These are phyloP conservation scores for Cyclocybe cylindracea DNA, from an alignment of 768 basidiomycete genomes.

Conservation along the genomic window DNA sequence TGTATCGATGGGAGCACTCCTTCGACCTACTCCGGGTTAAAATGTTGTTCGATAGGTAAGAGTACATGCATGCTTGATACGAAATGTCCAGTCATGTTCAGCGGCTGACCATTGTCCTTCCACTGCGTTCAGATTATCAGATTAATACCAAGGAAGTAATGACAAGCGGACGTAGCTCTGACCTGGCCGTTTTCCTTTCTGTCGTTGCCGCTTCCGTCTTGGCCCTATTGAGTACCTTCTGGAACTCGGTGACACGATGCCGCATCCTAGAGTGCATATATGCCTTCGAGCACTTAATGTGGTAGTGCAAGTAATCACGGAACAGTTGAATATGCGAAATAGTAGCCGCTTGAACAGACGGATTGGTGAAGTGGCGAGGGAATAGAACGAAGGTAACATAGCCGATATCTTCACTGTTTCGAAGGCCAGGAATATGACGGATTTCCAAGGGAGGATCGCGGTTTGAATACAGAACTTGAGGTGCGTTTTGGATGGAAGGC, in stretches of 20 bases:
- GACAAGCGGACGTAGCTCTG: conserved; percentile 33
- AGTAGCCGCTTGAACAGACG: conserved; percentile 65
- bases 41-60: not conserved
- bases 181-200: conserved; percentile 90
- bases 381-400: conserved; percentile 98
- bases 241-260: conserved; percentile 91
- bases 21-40: not conserved
- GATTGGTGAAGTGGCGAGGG: conserved; percentile 89
- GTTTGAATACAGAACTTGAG: conserved; percentile 94
- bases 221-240: conserved; percentile 92
- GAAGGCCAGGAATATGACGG: conserved; percentile 78
- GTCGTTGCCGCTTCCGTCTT: conserved; percentile 85
- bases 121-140: conserved; percentile 34
- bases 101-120: conserved; percentile 57
- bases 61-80: conserved; percentile 9
- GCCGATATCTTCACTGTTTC: conserved; percentile 84
- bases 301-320: conserved; percentile 99
- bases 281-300: conserved; percentile 98
- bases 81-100: conserved; percentile 25
- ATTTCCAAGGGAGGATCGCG: conserved; percentile 98
- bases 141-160: not conserved
- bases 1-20: too few relatives aligned
- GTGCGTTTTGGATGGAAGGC: conserved; percentile 93
- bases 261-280: conserved; percentile 99
- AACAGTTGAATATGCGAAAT: conserved; percentile 97